Conservation (phyloP, 768 basidiomycete species). For the Kwoniella mangroviensis region DNA sequence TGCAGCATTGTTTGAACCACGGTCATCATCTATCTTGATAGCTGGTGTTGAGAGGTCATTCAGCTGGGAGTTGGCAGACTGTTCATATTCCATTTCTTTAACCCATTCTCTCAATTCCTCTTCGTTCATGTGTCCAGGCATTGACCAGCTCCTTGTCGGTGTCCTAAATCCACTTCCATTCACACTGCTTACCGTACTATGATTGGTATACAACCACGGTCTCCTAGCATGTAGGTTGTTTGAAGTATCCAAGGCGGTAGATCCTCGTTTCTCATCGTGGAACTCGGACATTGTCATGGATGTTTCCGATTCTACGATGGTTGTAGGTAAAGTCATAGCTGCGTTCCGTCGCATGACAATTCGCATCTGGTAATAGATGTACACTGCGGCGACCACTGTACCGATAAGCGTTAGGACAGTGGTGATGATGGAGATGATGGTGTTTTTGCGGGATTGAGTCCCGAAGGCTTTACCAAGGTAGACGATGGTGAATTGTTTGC, state of each 20-base stretch:
- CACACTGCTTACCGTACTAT: slow-evolving; percentile 7
- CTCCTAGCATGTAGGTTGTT: slow-evolving; percentile 22
- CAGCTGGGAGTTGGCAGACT: background rate
- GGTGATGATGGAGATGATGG: slow-evolving; percentile 45
- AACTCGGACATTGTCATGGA: slow-evolving; percentile 24
- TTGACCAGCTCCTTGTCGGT: slow-evolving; percentile 35
- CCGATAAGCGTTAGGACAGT: slow-evolving; percentile 47
- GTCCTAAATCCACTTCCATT: slow-evolving; percentile 8
- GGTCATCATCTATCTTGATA: slow-evolving; percentile 19
- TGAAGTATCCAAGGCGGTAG: background rate
- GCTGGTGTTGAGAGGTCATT: background rate
- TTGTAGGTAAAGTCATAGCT: slow-evolving; percentile 26
- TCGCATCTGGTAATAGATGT: slow-evolving; percentile 57
- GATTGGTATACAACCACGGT: slow-evolving; percentile 28
- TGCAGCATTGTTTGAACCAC: background rate
- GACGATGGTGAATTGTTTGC: slow-evolving; percentile 54
- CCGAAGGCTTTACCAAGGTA: slow-evolving; percentile 54
- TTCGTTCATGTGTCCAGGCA: slow-evolving; percentile 44
- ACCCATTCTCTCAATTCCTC: slow-evolving; percentile 45
- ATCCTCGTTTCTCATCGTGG: slow-evolving; percentile 20
- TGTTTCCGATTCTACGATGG: background rate
- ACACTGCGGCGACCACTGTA: slow-evolving; percentile 52
- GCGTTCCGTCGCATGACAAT: slow-evolving; percentile 42
- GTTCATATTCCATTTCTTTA: slow-evolving; percentile 33
- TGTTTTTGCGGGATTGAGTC: slow-evolving; percentile 42